These are phyloP conservation scores for Alternaria sp. DNA, from an alignment of 2,329 filamentous ascomycete genomes.

Conservation along the genomic window DNA sequence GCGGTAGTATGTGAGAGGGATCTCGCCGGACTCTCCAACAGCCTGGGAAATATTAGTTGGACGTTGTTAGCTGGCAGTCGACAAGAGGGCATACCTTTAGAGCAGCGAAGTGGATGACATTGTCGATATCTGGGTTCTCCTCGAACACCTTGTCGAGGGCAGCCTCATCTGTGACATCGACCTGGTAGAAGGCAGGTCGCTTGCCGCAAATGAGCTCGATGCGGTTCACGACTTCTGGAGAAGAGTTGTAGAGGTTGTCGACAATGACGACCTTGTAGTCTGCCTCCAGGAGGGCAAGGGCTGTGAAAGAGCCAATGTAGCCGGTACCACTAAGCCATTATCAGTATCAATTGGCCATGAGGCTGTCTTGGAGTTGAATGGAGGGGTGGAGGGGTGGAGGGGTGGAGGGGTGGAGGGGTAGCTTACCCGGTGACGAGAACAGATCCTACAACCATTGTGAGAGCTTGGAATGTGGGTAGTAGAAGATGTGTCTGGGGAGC, in stretches of 20 bases:
- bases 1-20: slow-evolving; percentile 95
- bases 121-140: slow-evolving; percentile 92
- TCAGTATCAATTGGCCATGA: slow-evolving; percentile 18
- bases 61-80: background rate
- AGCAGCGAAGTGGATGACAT: slow-evolving; percentile 97
- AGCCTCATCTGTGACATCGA: slow-evolving; percentile 86
- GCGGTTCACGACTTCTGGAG: slow-evolving; percentile 86
- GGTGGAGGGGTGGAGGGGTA: slow-evolving; percentile 44
- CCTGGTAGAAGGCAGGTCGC: slow-evolving; percentile 82
- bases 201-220: slow-evolving; percentile 94
- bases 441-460: slow-evolving; percentile 78
- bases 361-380: slow-evolving; percentile 14
- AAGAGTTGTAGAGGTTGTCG: slow-evolving; percentile 98
- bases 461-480: background rate
- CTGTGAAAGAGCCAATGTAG: slow-evolving; percentile 98
- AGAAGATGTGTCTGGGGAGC: background rate
- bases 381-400: slow-evolving; percentile 40
- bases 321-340: slow-evolving; percentile 78
- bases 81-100: slow-evolving; percentile 74
- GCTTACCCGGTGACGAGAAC: slow-evolving; percentile 90
- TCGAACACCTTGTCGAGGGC: slow-evolving; percentile 86
- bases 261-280: slow-evolving; percentile 97
- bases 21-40: slow-evolving; percentile 92
- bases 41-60: slow-evolving; percentile 65
- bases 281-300: slow-evolving; percentile 88